Base-by-base conservation (phyloP, 2,329 filamentous ascomycete genomes). In the Ophiostoma piceae region DNA sequence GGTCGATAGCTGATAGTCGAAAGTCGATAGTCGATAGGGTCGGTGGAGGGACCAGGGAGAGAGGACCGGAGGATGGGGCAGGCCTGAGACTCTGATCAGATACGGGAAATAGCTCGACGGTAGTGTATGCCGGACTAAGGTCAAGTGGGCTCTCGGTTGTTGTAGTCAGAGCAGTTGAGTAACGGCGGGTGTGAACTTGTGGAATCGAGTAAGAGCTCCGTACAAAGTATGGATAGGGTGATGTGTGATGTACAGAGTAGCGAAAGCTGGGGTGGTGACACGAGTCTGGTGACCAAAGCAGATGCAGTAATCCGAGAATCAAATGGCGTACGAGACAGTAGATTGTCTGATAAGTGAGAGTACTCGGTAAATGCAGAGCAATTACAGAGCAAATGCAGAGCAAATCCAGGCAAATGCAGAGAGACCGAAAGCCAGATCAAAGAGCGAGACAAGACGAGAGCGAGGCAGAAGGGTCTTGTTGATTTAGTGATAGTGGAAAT, bases 21-120 rank as follows among this genome's bases (percentile, higher is more conserved):
- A 29, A 4, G 22, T 57, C n/a, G 57, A 62, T 62, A 62, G 22
- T 57, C n/a, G 57, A 62, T 62, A 62, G 57, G 57, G 57, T 62
- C 57, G 57, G 14, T 62, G 57, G 51, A 57, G 51, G 51, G 22
- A 57, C 51, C 22, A 57, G 51, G 57, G 57, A 62, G 57, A 62
- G 57, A 60, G 22, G 54, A 60, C 22, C 51, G 26, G 54, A 60
- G 54, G 54, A 60, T 60, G 26, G 54, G 54, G 14, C 54, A 60
- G 54, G 43, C 16, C 43, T 47, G 43, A 47, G 43, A 47, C 43
- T 47, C 43, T 47, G 43, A 60, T 29, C 51, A 57, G 51, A 57
- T 57, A 57, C 51, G 51, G 26, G 26, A 60, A 60, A 60, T 60
- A 60, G 54, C 26, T 62, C 26, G 57, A 62, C 26, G 57, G 57